A percentile compares a stretch with the other conserved stretches of the same genome.
Conservation (phyloP, 768 basidiomycete species). For the Omphalotus guepiniiformis region DNA sequence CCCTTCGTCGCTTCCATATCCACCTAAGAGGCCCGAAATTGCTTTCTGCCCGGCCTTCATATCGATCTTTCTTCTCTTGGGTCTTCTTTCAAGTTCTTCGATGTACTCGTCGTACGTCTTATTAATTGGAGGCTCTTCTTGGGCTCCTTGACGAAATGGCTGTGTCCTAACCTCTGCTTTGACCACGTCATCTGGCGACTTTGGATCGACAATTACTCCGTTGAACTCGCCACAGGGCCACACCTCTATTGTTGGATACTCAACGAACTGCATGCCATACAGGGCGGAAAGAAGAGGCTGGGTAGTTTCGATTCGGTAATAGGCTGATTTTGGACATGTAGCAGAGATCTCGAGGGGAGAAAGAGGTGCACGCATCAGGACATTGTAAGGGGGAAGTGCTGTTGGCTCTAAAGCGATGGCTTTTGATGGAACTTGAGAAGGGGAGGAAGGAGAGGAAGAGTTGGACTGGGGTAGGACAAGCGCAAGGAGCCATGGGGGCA, state of each 20-base stretch:
- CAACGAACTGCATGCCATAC: conserved; percentile 64
- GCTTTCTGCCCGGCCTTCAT: conserved; percentile 47
- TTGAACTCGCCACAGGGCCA: conserved; percentile 56
- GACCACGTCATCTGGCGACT: neutral
- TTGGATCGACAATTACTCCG: conserved; percentile 50
- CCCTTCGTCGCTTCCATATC: conserved; percentile 51
- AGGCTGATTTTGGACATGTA: conserved; percentile 30
- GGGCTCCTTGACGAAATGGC: no score
- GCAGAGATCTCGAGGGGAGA: conserved; percentile 16
- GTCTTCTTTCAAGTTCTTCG: conserved; percentile 29
- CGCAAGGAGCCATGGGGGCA: conserved; percentile 52
- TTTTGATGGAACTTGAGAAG: no score
- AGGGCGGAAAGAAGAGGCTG: conserved; percentile 45
- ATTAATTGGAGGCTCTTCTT: no score
- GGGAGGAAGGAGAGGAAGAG: neutral
- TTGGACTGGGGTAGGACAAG: conserved; percentile 32
- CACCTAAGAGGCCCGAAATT: conserved; percentile 54
- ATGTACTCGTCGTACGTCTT: no score
- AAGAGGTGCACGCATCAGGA: conserved; percentile 52
- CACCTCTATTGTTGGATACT: conserved; percentile 81
- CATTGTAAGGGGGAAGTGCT: conserved; percentile 52
- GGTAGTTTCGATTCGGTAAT: conserved; percentile 54
- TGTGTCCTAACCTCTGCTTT: no score
- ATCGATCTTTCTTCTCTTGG: conserved; percentile 58
- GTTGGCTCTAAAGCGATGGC: conserved; percentile 52